Base-by-base conservation (phyloP, 2,329 filamentous ascomycete genomes). In the Neofusicoccum cordaticola region DNA sequence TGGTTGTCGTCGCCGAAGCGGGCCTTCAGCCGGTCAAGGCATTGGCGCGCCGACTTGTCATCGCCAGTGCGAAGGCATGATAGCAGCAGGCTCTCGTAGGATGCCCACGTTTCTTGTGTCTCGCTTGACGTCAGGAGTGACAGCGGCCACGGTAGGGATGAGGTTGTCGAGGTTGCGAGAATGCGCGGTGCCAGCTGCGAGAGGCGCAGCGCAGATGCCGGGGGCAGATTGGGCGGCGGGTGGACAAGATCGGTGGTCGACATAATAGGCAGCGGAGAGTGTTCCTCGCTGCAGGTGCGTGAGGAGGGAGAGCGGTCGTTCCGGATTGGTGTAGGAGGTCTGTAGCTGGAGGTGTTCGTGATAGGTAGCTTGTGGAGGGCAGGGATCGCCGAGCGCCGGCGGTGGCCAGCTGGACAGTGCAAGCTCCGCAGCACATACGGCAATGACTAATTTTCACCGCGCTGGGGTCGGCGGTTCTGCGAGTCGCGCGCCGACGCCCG, bases 1-100 rank as follows among this genome's bases (percentile, higher is more conserved):
- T 97, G 92, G 77, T 98, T 96, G 41, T 86, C 83, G 31, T 85
- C 82, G 31, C 94, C 93, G 75, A 99, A 99, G 56, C 95, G 90
- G 66, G 85, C 82, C 4, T 87, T 88, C 51, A 99, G 84, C 67
- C 89, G 86, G 72, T 91, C 86, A 42, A 98, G 84, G 73, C 91
- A 91, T 70, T 88, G 77, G 68, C 87, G 86, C 27, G 95, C 95
- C 27, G 91, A 86, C 68, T 86, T 81, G 71, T 96, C 90, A 76
- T 98, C 91, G 62, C 91, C 90, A 0, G 91, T 93, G 58, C 91
- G 90, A 42, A 99, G 85, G 72, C 91, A 95, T 35, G 92, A 88
- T 39, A 95, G 81, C 69, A 98, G 82, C 17, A 98, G 84, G 74
- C 96, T 95, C 79, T 98, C 94, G 77, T 95, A 91, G 48, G 86